Conservation (phyloP, 305 asterid species). For the Fraxinus velutina region DNA sequence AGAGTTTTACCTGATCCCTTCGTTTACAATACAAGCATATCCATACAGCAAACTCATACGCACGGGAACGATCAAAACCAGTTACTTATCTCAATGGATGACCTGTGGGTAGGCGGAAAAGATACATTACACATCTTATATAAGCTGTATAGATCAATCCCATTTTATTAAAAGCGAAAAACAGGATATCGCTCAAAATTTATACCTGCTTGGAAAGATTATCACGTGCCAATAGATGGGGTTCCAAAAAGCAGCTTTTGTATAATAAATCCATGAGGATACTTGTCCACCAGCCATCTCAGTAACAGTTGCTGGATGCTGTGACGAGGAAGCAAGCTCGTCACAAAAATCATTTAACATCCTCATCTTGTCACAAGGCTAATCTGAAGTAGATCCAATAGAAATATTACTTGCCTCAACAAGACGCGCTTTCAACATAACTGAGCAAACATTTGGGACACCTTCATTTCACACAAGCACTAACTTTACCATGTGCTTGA, state of each 20-base stretch:
- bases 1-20: background rate
- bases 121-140: background rate
- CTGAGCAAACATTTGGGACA: background rate
- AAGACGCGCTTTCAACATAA: background rate
- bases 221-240: background rate
- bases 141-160: background rate
- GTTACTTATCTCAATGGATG: background rate
- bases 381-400: background rate
- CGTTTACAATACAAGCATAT: background rate
- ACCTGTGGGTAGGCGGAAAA: background rate
- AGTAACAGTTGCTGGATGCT: background rate
- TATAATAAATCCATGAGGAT: background rate
- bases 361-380: background rate
- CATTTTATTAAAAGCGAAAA: background rate
- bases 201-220: background rate
- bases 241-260: background rate
- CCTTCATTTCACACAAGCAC: background rate
- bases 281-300: constrained; percentile 15
- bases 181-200: background rate
- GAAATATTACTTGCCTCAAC: background rate
- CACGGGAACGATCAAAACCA: background rate
- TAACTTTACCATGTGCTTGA: background rate
- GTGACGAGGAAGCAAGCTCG: background rate
- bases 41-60: background rate
- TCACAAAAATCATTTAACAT: background rate